Evolutionary conservation across 306 rosid species (phyloP), one percentile per base, ranked within the genome.

Genomic region (Ziziphus jujuba): DNA sequence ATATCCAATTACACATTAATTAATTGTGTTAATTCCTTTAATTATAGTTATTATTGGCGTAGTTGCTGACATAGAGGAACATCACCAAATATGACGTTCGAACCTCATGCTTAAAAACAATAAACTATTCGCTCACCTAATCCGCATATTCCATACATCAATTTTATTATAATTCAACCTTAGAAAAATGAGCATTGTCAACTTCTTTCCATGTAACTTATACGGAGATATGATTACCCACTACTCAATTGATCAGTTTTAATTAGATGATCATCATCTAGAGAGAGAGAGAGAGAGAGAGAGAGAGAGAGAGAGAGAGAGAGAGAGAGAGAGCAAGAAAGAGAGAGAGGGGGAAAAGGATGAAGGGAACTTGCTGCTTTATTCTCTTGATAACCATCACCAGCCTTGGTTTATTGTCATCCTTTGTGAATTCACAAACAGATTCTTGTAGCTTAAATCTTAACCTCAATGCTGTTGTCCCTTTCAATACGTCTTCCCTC

Each of bases 361-460:
- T 40, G 70, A 12, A 25, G 12, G 59, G 24, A 67, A 16, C 23
- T 31, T 35, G 49, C 49, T 70, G 24, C 59, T 72, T 82, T 61
- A 56, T 79, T 25, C 56, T 77, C 70, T 38, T 35, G 55, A 71
- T 72, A 71, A 7, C 20, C 72, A 31, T 77, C 66, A 64, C 58
- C 79, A 66, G 75, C 55, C 52, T 60, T 77, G 80, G 56, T 23
- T 80, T 82, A 55, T 85, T 81, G 71, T 60, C 82, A 73, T 57
- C 59, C 36, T 6, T 2, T 1, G 80, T 67, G 57, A 72, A 67
- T 59, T 80, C 89, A 49, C 83, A 81, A 63, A 19, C 77, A 28
- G 95, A 90, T 3, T 81, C 96, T 0, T 90, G 97, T 62, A 50
- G 31, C 66, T 80, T 83, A 36, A 84, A 70, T 15, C 78, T 85